phyloP scores from a whole-genome alignment of 768 basidiomycete genomes.

The Neoboletus brunneissimus region DNA sequence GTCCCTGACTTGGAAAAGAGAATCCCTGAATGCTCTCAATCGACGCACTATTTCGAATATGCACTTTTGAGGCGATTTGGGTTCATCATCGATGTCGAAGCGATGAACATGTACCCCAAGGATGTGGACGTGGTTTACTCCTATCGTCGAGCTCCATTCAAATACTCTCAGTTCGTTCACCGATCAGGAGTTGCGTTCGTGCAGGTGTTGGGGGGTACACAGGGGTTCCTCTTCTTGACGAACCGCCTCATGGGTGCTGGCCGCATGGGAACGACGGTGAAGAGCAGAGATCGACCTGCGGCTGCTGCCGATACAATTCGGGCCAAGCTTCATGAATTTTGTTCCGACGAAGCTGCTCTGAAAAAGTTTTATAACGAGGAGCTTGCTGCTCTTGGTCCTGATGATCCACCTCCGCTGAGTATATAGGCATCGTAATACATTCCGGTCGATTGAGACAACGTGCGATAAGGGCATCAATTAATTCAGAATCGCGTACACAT shows the following conservation, averaged over 20 bases:
- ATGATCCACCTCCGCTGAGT: constrained; percentile 43
- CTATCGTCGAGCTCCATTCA: constrained; percentile 76
- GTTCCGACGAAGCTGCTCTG: constrained; percentile 54
- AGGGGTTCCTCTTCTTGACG: constrained; percentile 86
- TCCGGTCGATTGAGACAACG: constrained; percentile 3
- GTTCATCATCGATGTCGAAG: constrained; percentile 85
- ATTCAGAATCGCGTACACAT: constrained; percentile 6
- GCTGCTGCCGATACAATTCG: constrained; percentile 63
- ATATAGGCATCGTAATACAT: constrained; percentile 30
- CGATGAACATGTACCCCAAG: constrained; percentile 70
- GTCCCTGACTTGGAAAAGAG: constrained; percentile 65
- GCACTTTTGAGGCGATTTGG: constrained; percentile 72
- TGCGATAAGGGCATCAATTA: constrained; percentile 6
- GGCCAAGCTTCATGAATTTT: constrained; percentile 59
- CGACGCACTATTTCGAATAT: constrained; percentile 76
- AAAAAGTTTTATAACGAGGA: constrained; percentile 72
- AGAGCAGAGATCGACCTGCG: constrained; percentile 55
- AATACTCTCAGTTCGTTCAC: constrained; percentile 90
- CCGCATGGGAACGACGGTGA: constrained; percentile 53
- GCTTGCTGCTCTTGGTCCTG: constrained; percentile 47
- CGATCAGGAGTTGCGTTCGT: constrained; percentile 86
- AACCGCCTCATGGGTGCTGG: constrained; percentile 81
- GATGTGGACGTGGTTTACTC: constrained; percentile 85
- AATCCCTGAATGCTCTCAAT: constrained; percentile 63
- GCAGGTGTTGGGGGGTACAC: constrained; percentile 74